Percentiles rank a stretch among this genome's conserved stretches.
phyloP scores from a whole-genome alignment of 257 asterid species.

The Petunia secreta region DNA sequence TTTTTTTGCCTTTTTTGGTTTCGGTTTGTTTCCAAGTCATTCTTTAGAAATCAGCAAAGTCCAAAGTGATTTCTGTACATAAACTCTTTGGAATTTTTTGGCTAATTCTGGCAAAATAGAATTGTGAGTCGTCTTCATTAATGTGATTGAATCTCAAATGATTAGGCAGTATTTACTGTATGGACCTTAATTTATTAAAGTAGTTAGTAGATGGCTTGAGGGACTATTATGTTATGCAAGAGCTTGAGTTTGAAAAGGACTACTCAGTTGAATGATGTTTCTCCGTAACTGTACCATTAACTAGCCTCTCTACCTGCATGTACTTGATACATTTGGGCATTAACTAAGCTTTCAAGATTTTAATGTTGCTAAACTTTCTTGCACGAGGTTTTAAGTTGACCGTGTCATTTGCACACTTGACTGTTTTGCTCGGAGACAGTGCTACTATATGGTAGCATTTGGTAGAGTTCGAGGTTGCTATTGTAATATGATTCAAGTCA shows the following conservation, averaged over 20 bases:
- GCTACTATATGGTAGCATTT: too few relatives aligned
- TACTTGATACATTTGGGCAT: neutral
- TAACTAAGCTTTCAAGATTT: neutral
- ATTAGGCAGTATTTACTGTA: neutral
- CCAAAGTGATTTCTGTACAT: constrained; percentile 23
- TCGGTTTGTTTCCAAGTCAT: constrained; percentile 25
- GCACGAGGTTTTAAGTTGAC: too few relatives aligned
- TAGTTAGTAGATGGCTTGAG: neutral
- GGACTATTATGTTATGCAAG: neutral
- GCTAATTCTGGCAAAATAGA: constrained; percentile 2
- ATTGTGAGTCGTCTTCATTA: constrained; percentile 2
- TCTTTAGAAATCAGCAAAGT: constrained; percentile 21
- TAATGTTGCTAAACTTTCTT: neutral
- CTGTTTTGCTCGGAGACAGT: neutral
- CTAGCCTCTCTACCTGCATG: neutral
- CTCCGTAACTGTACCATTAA: neutral
- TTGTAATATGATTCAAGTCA: neutral
- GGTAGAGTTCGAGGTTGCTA: too few relatives aligned
- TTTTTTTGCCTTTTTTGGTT: neutral
- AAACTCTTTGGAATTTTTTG: neutral
- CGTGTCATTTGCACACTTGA: neutral
- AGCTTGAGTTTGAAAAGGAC: constrained; percentile 1
- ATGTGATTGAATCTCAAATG: constrained; percentile 3
- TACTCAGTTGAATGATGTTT: neutral
- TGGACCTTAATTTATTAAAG: constrained; percentile 12